Percentiles rank a stretch among this genome's conserved stretches.
These are phyloP conservation scores for Colletotrichum paranaense DNA, from an alignment of 2,329 filamentous ascomycete species.

Conservation along the genomic window DNA sequence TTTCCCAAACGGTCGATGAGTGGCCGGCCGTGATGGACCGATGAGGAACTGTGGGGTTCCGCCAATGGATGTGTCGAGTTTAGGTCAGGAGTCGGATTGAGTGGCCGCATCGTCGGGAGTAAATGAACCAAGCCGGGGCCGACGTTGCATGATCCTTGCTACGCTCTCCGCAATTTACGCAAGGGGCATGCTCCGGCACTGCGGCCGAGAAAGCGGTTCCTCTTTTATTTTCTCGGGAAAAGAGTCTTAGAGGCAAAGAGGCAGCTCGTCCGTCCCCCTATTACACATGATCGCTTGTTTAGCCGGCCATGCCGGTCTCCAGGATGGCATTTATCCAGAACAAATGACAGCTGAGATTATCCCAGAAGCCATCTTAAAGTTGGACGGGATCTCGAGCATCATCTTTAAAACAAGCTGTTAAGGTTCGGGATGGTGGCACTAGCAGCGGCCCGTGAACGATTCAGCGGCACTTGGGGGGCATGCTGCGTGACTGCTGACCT, in stretches of 20 bases:
- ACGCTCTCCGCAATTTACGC: conserved; percentile 23
- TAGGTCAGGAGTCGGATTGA: conserved; percentile 24
- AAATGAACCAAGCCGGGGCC: conserved; percentile 24
- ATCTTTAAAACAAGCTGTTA: conserved; percentile 12
- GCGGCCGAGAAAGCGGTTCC: conserved; percentile 13
- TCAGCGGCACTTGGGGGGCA: neutral
- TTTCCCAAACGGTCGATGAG: neutral
- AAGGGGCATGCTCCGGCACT: conserved; percentile 1
- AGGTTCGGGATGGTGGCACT: conserved; percentile 18
- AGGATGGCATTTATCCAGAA: neutral
- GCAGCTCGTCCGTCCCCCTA: neutral
- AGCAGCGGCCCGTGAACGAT: conserved; percentile 1
- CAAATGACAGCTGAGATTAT: neutral
- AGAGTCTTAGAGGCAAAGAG: neutral
- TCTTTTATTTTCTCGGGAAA: neutral
- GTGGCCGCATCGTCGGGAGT: conserved; percentile 27
- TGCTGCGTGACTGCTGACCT: neutral
- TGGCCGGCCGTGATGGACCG: conserved; percentile 9
- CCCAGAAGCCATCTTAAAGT: neutral
- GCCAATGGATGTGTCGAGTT: conserved; percentile 20
- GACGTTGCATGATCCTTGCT: conserved; percentile 30
- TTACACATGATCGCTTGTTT: neutral
- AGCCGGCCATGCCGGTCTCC: conserved; percentile 3
- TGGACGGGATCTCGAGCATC: conserved; percentile 8
- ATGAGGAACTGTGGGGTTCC: conserved; percentile 15